Conservation (phyloP, 139 green algal species). For the Prasinococcaceae sp. region DNA sequence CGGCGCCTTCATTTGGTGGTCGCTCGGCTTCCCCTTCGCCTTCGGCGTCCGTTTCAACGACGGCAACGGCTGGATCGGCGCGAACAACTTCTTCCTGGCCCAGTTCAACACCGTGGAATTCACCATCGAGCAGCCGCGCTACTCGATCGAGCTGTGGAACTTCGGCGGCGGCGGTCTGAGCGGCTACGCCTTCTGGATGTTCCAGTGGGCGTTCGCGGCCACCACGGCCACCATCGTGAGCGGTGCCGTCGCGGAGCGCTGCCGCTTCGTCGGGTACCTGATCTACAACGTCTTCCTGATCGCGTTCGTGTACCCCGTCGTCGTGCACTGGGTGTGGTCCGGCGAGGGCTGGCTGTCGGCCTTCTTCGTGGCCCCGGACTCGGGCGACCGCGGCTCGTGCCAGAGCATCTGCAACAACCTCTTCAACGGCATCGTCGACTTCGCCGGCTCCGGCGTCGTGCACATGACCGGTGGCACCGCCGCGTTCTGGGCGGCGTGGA, state of each 20-base stretch:
- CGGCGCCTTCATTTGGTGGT: conserved; percentile 23
- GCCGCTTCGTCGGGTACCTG: conserved; percentile 48
- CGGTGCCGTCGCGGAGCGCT: conserved; percentile 44
- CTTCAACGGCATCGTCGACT: conserved; percentile 57
- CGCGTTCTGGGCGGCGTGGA: conserved; percentile 50
- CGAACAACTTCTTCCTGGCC: conserved; percentile 23
- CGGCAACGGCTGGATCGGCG: conserved; percentile 7
- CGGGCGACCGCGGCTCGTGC: conserved; percentile 9
- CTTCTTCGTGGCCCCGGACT: conserved; percentile 5
- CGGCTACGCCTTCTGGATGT: conserved; percentile 40
- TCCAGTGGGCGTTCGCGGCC: conserved; percentile 58
- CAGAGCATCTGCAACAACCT: too few species aligned
- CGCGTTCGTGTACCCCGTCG: conserved; percentile 50
- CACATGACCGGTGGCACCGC: conserved; percentile 59
- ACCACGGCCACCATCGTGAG: conserved; percentile 50
- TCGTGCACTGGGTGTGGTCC: conserved; percentile 49
- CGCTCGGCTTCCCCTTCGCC: conserved; percentile 23
- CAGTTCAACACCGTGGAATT: neutral
- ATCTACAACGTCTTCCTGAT: conserved; percentile 42
- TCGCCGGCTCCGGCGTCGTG: conserved; percentile 44
- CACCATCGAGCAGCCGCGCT: too few species aligned
- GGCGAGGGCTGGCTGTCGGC: conserved; percentile 39
- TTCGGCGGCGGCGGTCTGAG: neutral
- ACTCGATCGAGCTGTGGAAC: too few species aligned
- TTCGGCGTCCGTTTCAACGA: conserved; percentile 16